Conservation (phyloP, 108 stramenopile species). For the Cyclotella kingstonii region DNA sequence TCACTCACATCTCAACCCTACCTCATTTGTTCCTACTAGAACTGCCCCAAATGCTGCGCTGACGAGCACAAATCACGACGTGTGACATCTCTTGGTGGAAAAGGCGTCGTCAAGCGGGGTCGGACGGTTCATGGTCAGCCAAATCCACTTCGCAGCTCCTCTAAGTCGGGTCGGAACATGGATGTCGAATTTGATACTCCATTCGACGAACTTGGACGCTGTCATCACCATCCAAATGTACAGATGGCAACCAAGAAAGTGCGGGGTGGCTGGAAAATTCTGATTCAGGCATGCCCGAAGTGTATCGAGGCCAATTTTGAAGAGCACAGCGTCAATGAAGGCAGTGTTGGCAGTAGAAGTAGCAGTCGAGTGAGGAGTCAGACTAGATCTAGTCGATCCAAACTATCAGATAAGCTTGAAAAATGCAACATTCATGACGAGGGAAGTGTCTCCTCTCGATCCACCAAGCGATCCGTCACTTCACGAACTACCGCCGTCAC, state of each 20-base stretch:
- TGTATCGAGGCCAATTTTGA: constrained; percentile 49
- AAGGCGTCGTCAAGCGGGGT: constrained; percentile 28
- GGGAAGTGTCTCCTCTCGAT: constrained; percentile 18
- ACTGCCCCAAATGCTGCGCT: constrained; percentile 39
- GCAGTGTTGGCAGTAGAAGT: constrained; percentile 5
- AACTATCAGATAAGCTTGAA: not conserved
- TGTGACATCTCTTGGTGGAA: constrained; percentile 45
- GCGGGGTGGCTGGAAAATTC: constrained; percentile 42
- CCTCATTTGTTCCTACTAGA: constrained; percentile 1
- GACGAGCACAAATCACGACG: constrained; percentile 41
- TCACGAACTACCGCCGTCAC: constrained; percentile 29
- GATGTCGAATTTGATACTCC: constrained; percentile 42
- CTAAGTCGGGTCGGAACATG: constrained; percentile 31
- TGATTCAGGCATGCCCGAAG: constrained; percentile 30
- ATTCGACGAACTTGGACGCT: constrained; percentile 35
- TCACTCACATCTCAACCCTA: not conserved
- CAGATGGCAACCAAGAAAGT: constrained; percentile 45
- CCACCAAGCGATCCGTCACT: constrained; percentile 21
- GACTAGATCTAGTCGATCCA: not conserved
- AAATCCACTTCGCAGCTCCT: constrained; percentile 15
- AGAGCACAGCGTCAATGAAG: constrained; percentile 14
- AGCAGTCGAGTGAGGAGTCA: not conserved
- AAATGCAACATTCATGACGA: not conserved
- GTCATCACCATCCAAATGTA: constrained; percentile 43
- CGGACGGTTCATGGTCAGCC: constrained; percentile 31